Percentiles rank a stretch among this genome's conserved stretches.
Evolutionary conservation across 306 rosid genomes (phyloP).

Genomic region (Senna tora): DNA sequence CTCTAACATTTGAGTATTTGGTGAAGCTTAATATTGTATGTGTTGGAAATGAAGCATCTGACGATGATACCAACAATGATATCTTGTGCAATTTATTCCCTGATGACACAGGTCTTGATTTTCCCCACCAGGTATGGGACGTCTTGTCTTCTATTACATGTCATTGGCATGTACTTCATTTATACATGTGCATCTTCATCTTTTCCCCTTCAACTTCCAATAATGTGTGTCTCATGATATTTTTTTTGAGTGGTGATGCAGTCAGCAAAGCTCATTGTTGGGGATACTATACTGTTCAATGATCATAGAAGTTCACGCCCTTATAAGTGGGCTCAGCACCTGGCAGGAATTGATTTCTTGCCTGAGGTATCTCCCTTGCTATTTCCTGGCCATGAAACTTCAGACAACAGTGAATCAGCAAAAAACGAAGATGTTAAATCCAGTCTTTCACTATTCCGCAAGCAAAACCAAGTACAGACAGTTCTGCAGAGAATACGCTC

Average conservation of each 20-base stretch:
- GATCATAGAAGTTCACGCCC: conserved; percentile 68
- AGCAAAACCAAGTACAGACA: conserved; percentile 64
- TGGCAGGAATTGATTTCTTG: conserved; percentile 86
- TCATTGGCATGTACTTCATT: neutral
- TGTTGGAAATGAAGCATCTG: conserved; percentile 75
- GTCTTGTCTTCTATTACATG: neutral
- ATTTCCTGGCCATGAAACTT: conserved; percentile 52
- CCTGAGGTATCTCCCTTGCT: conserved; percentile 79
- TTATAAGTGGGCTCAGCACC: conserved; percentile 87
- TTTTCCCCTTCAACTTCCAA: neutral
- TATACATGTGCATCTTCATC: neutral
- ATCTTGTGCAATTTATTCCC: conserved; percentile 82
- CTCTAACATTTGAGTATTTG: conserved; percentile 70
- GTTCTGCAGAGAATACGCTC: conserved; percentile 74
- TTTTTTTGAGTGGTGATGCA: conserved; percentile 41
- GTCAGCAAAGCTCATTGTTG: conserved; percentile 78
- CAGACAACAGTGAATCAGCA: conserved; percentile 52
- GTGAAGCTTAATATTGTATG: conserved; percentile 75
- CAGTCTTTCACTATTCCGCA: conserved; percentile 59
- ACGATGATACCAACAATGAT: conserved; percentile 55
- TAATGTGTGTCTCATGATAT: conserved; percentile 4
- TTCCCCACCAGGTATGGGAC: conserved; percentile 75
- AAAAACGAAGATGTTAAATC: conserved; percentile 54
- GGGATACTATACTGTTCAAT: conserved; percentile 55
- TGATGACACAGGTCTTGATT: conserved; percentile 77